Base-by-base conservation (phyloP, 2,329 filamentous ascomycete species). In the Coniochaeta ligniaria region DNA sequence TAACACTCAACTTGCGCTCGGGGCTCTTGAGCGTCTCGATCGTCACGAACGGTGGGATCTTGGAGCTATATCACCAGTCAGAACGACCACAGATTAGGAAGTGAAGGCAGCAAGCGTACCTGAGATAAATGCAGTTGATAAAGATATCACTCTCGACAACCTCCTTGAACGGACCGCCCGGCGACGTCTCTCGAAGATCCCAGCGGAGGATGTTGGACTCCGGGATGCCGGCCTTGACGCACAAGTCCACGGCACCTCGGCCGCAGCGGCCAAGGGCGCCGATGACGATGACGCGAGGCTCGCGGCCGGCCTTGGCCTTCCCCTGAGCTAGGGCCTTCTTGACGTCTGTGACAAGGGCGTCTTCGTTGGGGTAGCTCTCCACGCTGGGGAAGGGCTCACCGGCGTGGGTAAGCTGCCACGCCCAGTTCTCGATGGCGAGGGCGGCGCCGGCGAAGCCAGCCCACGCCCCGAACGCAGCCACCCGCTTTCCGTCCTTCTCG, bases 61-160 rank as follows among this genome's bases (percentile, higher is more conserved):
- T 83, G 65, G 84, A 57, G 62, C 64, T 41, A 11, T 38, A n/a
- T 14, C 12, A 16, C 35, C 11, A 38, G 35, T 38, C 14, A 38
- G 35, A n/a, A n/a, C n/a, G n/a, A n/a, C n/a, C n/a, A n/a, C n/a
- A n/a, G n/a, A n/a, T n/a, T n/a, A n/a, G n/a, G n/a, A n/a, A n/a
- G n/a, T n/a, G n/a, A n/a, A n/a, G n/a, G n/a, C n/a, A n/a, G n/a
- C n/a, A n/a, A 16, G 9, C 35, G 14, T 38, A 38, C 35, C 7
- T 61, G 36, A 96, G 85, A 77, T 96, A 96, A 72, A 96, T 93
- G 82, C 89, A 92, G 79, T 94, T 95, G 73, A 94, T 80, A 72
- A 92, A 90, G 71, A 91, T 87, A 67, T 90, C 86, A 61, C 79
- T 82, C 74, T 91, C 83, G 47, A 86, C 20, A 31, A 58, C 91